Evolutionary conservation across 2,329 filamentous ascomycete species (phyloP).

Genomic region (Fonsecaea erecta): DNA sequence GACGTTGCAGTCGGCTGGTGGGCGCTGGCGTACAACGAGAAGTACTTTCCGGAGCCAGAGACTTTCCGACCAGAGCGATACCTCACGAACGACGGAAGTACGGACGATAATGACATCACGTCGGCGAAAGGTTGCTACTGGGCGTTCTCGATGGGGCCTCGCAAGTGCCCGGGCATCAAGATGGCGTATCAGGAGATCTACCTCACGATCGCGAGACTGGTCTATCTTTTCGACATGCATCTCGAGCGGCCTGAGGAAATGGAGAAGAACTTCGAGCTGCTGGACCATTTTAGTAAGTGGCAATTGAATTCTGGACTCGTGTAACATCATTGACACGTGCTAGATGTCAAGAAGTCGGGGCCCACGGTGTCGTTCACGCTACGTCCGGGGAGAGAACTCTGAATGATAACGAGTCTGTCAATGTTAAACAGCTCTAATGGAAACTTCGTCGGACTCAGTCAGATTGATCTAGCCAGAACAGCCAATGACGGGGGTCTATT

Average conservation of each 20-base stretch:
- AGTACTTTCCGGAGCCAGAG: neutral
- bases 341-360: neutral
- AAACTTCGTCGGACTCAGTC: too few relatives aligned
- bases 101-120: neutral
- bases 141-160: neutral
- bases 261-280: neutral
- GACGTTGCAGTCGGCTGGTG: neutral
- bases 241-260: neutral
- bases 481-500: too few relatives aligned
- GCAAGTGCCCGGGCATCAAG: slow-evolving; percentile 1
- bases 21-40: neutral
- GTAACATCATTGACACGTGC: neutral
- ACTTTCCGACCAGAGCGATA: slow-evolving; percentile 1
- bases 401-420: neutral
- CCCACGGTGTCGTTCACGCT: neutral
- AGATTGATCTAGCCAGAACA: too few relatives aligned
- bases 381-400: neutral
- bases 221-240: neutral
- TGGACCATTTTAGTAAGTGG: slow-evolving; percentile 1
- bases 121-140: neutral
- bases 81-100: neutral
- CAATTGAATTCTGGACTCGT: neutral
- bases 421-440: too few relatives aligned
- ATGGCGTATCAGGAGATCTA: neutral
- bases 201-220: neutral